Evolutionary conservation across 371 early-diverging fungal species (phyloP), one percentile per base, ranked within the genome.

Genomic region (Actinomucor elegans): DNA sequence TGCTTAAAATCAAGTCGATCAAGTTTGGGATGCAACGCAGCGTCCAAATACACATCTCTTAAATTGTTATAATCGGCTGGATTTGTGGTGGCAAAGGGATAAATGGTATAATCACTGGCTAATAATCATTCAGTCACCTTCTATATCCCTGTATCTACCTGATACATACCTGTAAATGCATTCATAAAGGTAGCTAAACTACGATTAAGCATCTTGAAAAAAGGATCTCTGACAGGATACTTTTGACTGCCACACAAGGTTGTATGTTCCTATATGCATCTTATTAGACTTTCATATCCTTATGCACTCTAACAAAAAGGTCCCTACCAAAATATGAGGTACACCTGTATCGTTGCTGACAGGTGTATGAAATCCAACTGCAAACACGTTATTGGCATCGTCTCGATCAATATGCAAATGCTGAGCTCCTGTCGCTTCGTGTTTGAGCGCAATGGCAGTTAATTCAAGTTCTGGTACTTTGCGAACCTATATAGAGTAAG

Each of bases 121-220:
- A 43, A 27, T 31, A 14, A 36, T 44, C 11, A 17, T 1, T 21
- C n/a, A n/a, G n/a, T n/a, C n/a, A 12, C 20, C 1, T 2, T 41
- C 2, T 1, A 1, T 29, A 12, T 45, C 11, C 32, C 3, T 20
- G 10, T 28, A 12, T 40, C 31, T 32, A n/a, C 9, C 20, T 8
- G 1, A 8, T 28, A 23, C 18, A 28, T 70, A 83, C 88, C 91
- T 4, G 98, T 97, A 76, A 91, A 86, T 0, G 98, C 98, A 55
- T 97, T 97, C 98, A 97, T 97, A 63, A 89, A 97, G 3, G 94
- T 97, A 15, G 97, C 86, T 77, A 97, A 83, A 51, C 91, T 90
- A n/a, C 98, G 86, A 59, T 94, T 94, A 41, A 94, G 70, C 98
- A 97, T 97, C 66, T 96, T 96, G 77, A 97, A 97, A 58, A 97